Conservation (phyloP, 805 yeast genomes). For the Lipomyces sp. region DNA sequence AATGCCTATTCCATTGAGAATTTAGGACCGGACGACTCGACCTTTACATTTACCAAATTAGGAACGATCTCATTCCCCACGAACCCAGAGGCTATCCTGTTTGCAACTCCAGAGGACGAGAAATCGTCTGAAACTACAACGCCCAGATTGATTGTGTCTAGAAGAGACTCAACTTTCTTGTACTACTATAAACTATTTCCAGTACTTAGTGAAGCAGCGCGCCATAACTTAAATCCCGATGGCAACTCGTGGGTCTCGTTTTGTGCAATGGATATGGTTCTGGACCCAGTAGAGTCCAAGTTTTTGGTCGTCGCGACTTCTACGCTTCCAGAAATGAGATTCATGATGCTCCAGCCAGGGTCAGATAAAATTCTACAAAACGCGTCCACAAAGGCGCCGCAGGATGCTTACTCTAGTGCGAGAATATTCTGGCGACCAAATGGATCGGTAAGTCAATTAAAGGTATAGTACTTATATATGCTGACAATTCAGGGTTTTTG, state of each 20-base stretch:
- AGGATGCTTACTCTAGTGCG: conserved; percentile 66
- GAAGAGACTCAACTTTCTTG: conserved; percentile 38
- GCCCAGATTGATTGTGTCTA: conserved; percentile 30
- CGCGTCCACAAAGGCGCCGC: conserved; percentile 61
- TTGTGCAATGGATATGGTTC: conserved; percentile 37
- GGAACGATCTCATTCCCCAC: conserved; percentile 33
- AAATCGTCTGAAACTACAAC: conserved; percentile 7
- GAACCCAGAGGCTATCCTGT: conserved; percentile 36
- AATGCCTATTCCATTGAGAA: conserved; percentile 26
- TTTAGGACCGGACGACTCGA: neutral
- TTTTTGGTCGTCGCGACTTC: conserved; percentile 69
- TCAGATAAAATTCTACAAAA: conserved; percentile 49
- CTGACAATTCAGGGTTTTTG: conserved; percentile 55
- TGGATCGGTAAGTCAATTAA: conserved; percentile 37
- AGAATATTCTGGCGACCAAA: conserved; percentile 53
- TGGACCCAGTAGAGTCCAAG: conserved; percentile 34
- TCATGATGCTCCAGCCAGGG: conserved; percentile 54
- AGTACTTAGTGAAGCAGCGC: conserved; percentile 28
- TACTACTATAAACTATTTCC: conserved; percentile 36
- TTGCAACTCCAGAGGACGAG: conserved; percentile 6
- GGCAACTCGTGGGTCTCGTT: conserved; percentile 38
- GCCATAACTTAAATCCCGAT: conserved; percentile 36
- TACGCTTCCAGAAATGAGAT: conserved; percentile 76
- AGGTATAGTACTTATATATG: neutral
- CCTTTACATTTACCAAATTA: conserved; percentile 5